Conservation (phyloP, 192 early-diverging fungal genomes). For the Entomortierella lignicola region DNA sequence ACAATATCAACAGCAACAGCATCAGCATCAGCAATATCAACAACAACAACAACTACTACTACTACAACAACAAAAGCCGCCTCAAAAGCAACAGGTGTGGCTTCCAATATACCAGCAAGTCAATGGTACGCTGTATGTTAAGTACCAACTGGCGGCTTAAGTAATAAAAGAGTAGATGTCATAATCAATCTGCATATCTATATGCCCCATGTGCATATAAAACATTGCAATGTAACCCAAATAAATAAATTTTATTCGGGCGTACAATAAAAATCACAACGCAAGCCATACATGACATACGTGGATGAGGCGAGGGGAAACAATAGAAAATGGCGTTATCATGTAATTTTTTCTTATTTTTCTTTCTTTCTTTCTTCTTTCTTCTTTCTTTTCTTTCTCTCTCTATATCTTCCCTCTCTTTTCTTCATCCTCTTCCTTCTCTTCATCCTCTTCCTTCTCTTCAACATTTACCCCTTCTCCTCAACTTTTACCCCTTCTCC, state of each 20-base stretch:
- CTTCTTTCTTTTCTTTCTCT: not conserved
- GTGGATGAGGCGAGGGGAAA: too few species aligned
- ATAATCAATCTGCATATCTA: too few species aligned
- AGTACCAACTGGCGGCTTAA: constrained; percentile 14
- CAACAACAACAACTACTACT: constrained; percentile 9
- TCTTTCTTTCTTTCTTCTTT: not conserved
- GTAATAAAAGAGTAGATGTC: not conserved
- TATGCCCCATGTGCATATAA: not conserved
- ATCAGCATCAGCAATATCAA: constrained; percentile 2
- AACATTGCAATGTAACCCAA: not conserved
- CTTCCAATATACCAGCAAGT: constrained; percentile 39
- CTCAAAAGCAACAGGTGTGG: constrained; percentile 47
- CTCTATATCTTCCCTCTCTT: not conserved
- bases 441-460: not conserved
- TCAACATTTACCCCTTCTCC: not conserved
- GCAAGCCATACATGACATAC: not conserved
- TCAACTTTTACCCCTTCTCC: not conserved
- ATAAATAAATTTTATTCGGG: not conserved
- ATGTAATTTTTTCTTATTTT: not conserved
- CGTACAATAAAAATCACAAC: not conserved
- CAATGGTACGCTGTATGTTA: constrained; percentile 30
- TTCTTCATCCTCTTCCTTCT: not conserved
- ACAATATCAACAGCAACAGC: constrained; percentile 25
- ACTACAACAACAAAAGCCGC: not conserved
- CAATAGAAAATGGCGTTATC: not conserved